phyloP scores from a whole-genome alignment of 371 early-diverging fungal genomes.

The Amoeboaphelidium protococcarum region DNA sequence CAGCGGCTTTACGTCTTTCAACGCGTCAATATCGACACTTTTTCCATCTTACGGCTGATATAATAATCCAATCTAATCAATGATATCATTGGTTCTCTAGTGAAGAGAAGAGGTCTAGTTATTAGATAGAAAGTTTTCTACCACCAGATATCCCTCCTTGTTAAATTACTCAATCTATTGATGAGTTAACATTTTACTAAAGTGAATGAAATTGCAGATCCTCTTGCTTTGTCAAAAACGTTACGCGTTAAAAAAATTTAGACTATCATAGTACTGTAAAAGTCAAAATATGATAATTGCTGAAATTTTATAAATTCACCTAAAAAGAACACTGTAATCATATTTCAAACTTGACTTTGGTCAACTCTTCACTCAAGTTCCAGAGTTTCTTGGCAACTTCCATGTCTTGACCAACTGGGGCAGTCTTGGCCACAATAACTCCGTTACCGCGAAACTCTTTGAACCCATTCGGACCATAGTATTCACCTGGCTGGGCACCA shows the following conservation, averaged over 20 bases:
- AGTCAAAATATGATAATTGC: too few relatives aligned
- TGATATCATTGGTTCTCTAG: slow-evolving; percentile 23
- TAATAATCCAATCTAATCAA: slow-evolving; percentile 28
- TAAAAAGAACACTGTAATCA: neutral
- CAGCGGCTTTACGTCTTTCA: slow-evolving; percentile 28
- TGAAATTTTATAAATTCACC: too few relatives aligned
- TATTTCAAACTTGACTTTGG: neutral
- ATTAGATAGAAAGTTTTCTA: slow-evolving; percentile 31
- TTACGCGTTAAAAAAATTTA: too few relatives aligned
- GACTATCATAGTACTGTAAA: too few relatives aligned
- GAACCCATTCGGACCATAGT: neutral
- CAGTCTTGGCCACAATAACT: too few relatives aligned
- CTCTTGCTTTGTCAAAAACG: too few relatives aligned
- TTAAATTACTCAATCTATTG: slow-evolving; percentile 9
- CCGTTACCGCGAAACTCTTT: neutral
- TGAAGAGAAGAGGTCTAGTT: slow-evolving; percentile 22
- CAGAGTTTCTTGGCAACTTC: neutral
- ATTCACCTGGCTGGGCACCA: neutral
- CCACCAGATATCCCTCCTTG: slow-evolving; percentile 30
- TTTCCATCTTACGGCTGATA: too few relatives aligned
- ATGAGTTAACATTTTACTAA: neutral
- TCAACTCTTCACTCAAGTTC: neutral
- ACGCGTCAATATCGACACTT: neutral
- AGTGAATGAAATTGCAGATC: too few relatives aligned
- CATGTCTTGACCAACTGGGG: neutral